phyloP scores from a whole-genome alignment of 768 basidiomycete species.

The Pleurotus sapidus region DNA sequence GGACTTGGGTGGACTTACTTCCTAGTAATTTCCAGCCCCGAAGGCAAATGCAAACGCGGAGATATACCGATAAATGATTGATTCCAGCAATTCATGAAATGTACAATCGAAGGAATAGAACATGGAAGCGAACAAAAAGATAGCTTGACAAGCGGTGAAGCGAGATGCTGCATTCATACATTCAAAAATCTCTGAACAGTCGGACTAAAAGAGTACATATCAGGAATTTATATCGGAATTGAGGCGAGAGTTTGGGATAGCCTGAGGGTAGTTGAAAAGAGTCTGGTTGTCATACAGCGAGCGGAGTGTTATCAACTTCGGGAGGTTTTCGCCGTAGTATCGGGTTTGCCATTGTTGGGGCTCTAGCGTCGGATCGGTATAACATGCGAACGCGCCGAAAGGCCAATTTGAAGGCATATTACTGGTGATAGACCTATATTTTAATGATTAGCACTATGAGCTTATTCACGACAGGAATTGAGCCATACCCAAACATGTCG shows the following conservation, averaged over 20 bases:
- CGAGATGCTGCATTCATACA: too few relatives aligned
- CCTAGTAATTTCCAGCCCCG: too few relatives aligned
- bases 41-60: too few relatives aligned
- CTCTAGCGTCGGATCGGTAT: conserved; percentile 35
- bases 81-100: too few relatives aligned
- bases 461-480: not conserved
- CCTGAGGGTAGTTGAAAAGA: conserved; percentile 25
- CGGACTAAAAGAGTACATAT: too few relatives aligned
- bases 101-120: too few relatives aligned
- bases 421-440: conserved; percentile 28
- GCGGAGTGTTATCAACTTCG: conserved; percentile 26
- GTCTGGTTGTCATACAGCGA: conserved; percentile 24
- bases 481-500: conserved; percentile 21
- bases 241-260: conserved; percentile 10
- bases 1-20: too few relatives aligned
- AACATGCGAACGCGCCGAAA: conserved; percentile 42
- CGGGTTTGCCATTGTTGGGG: conserved; percentile 34
- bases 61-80: too few relatives aligned
- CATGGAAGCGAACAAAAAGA: too few relatives aligned
- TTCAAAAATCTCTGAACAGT: too few relatives aligned
- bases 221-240: too few relatives aligned
- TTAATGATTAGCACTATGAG: conserved; percentile 13
- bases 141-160: too few relatives aligned
- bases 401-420: conserved; percentile 36
- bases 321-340: conserved; percentile 33